These are phyloP conservation scores for Penicillium steckii DNA, from an alignment of 495 filamentous ascomycete genomes.

Conservation along the genomic window DNA sequence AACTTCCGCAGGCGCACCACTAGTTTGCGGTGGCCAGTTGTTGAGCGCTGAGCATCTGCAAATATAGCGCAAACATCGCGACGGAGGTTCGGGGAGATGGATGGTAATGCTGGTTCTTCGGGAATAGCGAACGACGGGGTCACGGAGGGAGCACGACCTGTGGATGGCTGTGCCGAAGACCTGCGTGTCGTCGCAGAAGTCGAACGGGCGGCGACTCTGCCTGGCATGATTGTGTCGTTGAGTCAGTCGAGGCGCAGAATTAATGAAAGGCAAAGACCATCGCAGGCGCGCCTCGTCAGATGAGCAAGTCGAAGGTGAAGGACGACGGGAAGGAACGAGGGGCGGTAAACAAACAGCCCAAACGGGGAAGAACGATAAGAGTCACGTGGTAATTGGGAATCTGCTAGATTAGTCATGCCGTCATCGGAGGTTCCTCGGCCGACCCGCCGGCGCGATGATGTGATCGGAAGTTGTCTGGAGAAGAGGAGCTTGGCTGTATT, in stretches of 20 bases:
- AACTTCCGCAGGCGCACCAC: conserved; percentile 81
- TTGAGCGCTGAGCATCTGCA: conserved; percentile 81
- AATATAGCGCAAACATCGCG: conserved; percentile 77
- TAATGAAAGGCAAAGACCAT: conserved; percentile 23
- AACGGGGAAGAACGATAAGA: conserved; percentile 42
- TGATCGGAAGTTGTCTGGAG: background rate
- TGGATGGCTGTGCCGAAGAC: conserved; percentile 53
- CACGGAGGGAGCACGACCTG: conserved; percentile 63
- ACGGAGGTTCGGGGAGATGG: conserved; percentile 65
- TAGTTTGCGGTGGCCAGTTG: conserved; percentile 85
- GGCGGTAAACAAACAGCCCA: conserved; percentile 52
- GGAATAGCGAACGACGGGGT: conserved; percentile 63
- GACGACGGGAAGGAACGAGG: background rate
- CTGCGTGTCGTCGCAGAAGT: conserved; percentile 56
- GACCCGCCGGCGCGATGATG: conserved; percentile 7
- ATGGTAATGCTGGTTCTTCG: conserved; percentile 59
- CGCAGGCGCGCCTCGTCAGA: conserved; percentile 22
- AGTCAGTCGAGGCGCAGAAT: conserved; percentile 23
- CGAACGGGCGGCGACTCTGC: conserved; percentile 57
- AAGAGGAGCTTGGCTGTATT: background rate
- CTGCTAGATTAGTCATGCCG: conserved; percentile 20
- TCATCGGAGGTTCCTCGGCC: conserved; percentile 17
- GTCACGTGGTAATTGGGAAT: conserved; percentile 29
- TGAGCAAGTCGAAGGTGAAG: conserved; percentile 15
- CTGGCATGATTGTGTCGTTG: conserved; percentile 59